Conservation (phyloP, 352 stramenopile genomes). For the Pythium coloratum region DNA sequence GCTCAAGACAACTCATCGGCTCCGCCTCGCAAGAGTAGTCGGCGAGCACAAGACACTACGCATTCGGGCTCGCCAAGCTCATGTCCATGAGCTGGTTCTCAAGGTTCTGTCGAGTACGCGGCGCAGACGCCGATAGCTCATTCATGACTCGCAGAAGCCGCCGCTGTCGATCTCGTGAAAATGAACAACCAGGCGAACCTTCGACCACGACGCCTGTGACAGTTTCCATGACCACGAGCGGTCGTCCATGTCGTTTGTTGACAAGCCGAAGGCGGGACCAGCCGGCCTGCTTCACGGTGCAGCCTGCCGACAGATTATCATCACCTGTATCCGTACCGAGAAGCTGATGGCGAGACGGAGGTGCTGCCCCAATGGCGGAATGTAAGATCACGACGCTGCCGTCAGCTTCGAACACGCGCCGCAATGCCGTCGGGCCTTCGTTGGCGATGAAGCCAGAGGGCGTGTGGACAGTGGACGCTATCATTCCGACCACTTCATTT, state of each 20-base stretch:
- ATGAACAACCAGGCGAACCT: background rate
- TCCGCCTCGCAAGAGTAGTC: too few species aligned
- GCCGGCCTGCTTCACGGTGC: background rate
- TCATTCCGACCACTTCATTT: background rate
- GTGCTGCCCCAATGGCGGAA: background rate
- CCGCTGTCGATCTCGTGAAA: background rate
- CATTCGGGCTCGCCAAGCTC: background rate
- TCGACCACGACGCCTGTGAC: background rate
- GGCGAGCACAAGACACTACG: too few species aligned
- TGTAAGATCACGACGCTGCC: slow-evolving; percentile 7
- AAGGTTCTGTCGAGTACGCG: background rate
- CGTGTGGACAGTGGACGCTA: background rate
- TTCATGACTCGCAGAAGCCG: background rate
- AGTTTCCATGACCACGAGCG: background rate
- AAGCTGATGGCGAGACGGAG: background rate
- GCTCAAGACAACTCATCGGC: too few species aligned
- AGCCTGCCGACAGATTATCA: background rate
- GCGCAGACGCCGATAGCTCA: background rate
- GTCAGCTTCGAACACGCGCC: background rate
- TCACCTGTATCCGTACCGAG: background rate
- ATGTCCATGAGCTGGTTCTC: background rate
- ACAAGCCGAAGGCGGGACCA: background rate
- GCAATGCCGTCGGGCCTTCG: background rate
- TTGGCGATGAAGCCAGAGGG: background rate
- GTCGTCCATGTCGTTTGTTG: background rate